Evolutionary conservation across 768 basidiomycete species (phyloP), one percentile per base, ranked within the genome.

Genomic region (Termitomyces sp.): DNA sequence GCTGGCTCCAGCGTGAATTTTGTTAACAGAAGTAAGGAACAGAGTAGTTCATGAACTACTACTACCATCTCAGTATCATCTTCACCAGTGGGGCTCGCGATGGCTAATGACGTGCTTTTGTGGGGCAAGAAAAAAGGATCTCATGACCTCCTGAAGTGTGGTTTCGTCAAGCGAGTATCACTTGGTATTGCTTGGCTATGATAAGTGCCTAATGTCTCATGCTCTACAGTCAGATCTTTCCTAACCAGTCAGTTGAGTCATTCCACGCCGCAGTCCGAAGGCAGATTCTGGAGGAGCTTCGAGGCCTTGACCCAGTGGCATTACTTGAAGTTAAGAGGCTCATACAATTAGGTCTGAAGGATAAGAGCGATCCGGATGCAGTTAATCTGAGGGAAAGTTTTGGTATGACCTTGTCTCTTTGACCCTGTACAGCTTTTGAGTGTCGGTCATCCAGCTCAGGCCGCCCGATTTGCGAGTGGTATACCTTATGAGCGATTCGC

Each of bases 1-100:
- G 88, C 82, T 5, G 87, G 88, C 8, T 79, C 88, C 4, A 89
- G 87, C 56, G 86, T 85, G 33, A 83, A 73, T 58, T 89, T 91
- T 62, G 76, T 83, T 31, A 87, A 88, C 61, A 73, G 82, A 67
- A 84, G 88, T 86, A 67, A 63, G 81, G 63, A 46, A 45, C 13
- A 51, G 3, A 7, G 22, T 8, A 42, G 9, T 20, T 16, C 13
- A 8, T 61, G 52, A 33, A 9, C n/a, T 58, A 41, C 50, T 46
- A 12, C 39, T 16, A 47, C 36, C 16, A 46, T 61, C 15, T 46
- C 44, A 33, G 16, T 52, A 33, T 47, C 33, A n/a, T 36, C 41
- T 37, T 44, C 16, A 13, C 22, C 55, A 89, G 88, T 89, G 84
- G 88, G 88, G 16, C 67, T 85, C 27, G 80, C 81, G 15, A 83